phyloP scores from a whole-genome alignment of 1,284 basidiomycete species.

The Ganoderma boninense region DNA sequence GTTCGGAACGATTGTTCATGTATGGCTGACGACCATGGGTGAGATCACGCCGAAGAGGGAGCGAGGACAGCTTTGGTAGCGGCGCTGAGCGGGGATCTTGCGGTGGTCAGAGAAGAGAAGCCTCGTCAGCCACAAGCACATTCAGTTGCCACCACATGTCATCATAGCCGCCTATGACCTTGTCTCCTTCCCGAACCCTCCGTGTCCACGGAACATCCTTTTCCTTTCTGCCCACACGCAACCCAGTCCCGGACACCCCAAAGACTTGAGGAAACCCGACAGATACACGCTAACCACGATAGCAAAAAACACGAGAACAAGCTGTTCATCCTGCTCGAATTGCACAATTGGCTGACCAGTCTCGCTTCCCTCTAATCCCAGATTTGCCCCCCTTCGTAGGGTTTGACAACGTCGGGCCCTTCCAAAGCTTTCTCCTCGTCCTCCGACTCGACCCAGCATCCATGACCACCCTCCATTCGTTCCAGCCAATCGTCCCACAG shows the following conservation, averaged over 20 bases:
- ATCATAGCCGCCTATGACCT: not conserved
- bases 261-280: too few species aligned
- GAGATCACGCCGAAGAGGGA: conserved; percentile 2
- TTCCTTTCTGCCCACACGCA: too few species aligned
- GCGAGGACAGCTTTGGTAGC: not conserved
- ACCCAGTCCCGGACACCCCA: too few species aligned
- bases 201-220: too few species aligned
- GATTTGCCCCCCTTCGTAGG: not conserved
- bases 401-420: not conserved
- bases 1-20: not conserved
- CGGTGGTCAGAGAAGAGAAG: conserved; percentile 1
- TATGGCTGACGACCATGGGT: not conserved
- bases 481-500: conserved; percentile 18
- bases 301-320: not conserved
- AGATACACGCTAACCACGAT: too few species aligned
- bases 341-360: too few species aligned
- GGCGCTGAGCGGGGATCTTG: not conserved
- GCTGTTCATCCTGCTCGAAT: not conserved
- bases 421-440: conserved; percentile 11
- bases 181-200: not conserved
- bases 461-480: conserved; percentile 14
- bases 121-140: not conserved
- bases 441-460: conserved; percentile 19
- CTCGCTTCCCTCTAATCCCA: not conserved
- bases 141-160: not conserved